phyloP scores from a whole-genome alignment of 306 rosid genomes.

The Echinosophora koreensis region DNA sequence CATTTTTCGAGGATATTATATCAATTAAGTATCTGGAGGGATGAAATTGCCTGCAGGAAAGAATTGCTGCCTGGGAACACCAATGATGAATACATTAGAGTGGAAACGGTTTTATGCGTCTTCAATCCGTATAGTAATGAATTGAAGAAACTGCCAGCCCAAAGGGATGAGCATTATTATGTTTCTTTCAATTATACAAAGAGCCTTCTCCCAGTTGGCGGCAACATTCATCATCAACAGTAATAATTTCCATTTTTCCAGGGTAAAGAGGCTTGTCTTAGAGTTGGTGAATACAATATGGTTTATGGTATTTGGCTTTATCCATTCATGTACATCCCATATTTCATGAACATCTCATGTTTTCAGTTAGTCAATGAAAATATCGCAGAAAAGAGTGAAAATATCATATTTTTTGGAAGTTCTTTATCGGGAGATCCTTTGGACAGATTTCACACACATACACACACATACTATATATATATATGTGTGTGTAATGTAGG shows the following conservation, averaged over 20 bases:
- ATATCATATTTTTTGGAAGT: no score
- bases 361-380: no score
- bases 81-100: neutral
- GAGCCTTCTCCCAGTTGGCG: constrained; percentile 32
- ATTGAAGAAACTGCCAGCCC: constrained; percentile 3
- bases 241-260: no score
- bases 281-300: neutral
- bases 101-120: neutral
- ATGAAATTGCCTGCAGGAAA: constrained; percentile 19
- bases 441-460: no score
- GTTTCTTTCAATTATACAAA: constrained; percentile 15
- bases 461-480: no score
- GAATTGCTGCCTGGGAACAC: no score
- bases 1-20: constrained; percentile 7
- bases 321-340: neutral
- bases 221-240: neutral
- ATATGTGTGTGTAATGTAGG: no score
- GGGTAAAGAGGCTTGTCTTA: no score
- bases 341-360: no score
- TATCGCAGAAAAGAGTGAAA: no score
- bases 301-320: no score
- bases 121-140: constrained; percentile 25
- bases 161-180: neutral
- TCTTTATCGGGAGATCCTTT: no score
- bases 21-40: constrained; percentile 33